phyloP scores from a whole-genome alignment of 257 asterid species.

The Parsonsia alboflavescens region DNA sequence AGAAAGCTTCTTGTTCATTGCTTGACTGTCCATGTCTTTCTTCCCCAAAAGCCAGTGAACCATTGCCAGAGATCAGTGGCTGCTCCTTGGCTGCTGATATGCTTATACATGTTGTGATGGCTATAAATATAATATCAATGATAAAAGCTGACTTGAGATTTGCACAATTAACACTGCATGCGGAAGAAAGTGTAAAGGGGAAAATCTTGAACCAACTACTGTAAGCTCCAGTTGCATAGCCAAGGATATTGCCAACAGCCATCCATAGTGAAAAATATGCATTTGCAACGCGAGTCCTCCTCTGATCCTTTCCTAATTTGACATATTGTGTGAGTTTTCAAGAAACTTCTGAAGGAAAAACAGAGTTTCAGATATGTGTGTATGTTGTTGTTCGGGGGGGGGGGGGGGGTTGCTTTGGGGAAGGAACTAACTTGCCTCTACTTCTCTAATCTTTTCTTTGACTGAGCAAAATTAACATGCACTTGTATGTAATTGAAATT shows the following conservation, averaged over 20 bases:
- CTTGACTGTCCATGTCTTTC: slow-evolving; percentile 34
- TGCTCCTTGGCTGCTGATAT: slow-evolving; percentile 59
- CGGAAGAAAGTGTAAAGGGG: slow-evolving; percentile 62
- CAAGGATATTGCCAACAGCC: slow-evolving; percentile 86
- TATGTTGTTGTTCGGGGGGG: not conserved
- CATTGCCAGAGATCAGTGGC: slow-evolving; percentile 32
- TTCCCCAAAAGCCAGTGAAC: slow-evolving; percentile 32
- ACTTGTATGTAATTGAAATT: not conserved
- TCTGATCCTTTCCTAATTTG: slow-evolving; percentile 59
- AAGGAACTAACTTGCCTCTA: not conserved
- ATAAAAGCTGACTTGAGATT: slow-evolving; percentile 83
- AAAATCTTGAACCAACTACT: slow-evolving; percentile 73
- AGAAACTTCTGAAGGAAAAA: not conserved
- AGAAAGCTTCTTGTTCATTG: slow-evolving; percentile 63
- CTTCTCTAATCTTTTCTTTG: not conserved
- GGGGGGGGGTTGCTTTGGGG: not conserved
- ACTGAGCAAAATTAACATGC: not conserved
- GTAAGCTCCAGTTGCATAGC: slow-evolving; percentile 81
- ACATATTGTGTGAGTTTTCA: slow-evolving; percentile 5
- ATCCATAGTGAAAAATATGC: slow-evolving; percentile 73
- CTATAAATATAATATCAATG: slow-evolving; percentile 57
- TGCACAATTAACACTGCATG: slow-evolving; percentile 72
- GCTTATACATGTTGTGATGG: slow-evolving; percentile 58
- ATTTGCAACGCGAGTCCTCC: slow-evolving; percentile 83
- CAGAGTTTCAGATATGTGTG: slow-evolving; percentile 2